Conservation (phyloP, 148 eudicot genomes). For the Arctostaphylos glauca region DNA sequence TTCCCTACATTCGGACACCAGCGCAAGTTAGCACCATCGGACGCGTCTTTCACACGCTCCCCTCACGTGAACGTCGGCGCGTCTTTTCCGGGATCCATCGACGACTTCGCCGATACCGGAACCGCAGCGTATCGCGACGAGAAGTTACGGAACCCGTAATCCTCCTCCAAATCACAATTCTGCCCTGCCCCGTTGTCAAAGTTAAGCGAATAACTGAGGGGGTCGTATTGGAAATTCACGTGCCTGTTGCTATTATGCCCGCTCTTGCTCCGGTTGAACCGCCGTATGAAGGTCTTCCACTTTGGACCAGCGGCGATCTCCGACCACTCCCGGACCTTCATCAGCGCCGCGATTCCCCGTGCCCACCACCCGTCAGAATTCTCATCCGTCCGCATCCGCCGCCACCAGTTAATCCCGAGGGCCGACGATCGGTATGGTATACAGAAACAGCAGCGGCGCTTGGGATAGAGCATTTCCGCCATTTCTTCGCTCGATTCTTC, state of each 20-base stretch:
- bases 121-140: constrained; percentile 37
- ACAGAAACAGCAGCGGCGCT: constrained; percentile 30
- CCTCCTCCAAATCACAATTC: constrained; percentile 30
- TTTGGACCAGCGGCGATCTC: constrained; percentile 74
- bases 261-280: constrained; percentile 43
- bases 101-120: constrained; percentile 24
- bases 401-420: constrained; percentile 13
- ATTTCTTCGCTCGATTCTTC: constrained; percentile 16
- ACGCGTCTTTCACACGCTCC: background rate
- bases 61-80: constrained; percentile 12
- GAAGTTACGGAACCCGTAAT: constrained; percentile 32
- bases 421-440: constrained; percentile 14
- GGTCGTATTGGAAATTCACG: constrained; percentile 60
- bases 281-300: constrained; percentile 85
- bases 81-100: constrained; percentile 30
- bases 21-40: constrained; percentile 5
- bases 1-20: background rate
- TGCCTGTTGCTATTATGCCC: constrained; percentile 13
- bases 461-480: constrained; percentile 11
- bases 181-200: constrained; percentile 66
- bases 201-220: constrained; percentile 69
- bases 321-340: constrained; percentile 79
- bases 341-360: constrained; percentile 47
- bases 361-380: constrained; percentile 36
- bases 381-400: constrained; percentile 5